Base-by-base conservation (phyloP, 2,329 filamentous ascomycete species). In the Venturia pyrina region DNA sequence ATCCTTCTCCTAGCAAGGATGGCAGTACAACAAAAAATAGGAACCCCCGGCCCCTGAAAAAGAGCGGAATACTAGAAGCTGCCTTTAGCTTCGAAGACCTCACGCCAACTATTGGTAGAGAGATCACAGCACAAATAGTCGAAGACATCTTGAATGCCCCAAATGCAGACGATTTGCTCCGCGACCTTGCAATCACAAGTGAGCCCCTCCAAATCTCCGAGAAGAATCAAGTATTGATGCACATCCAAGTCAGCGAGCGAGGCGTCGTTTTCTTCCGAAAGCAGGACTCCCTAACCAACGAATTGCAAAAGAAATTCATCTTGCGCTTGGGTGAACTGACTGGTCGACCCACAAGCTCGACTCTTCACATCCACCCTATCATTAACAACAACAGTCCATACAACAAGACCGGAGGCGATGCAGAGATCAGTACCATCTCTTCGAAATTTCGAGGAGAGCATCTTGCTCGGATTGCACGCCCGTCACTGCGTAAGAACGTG, bases 221-320 rank as follows among this genome's bases (percentile, higher is more conserved):
- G 43, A 62, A 21, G 41, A 11, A 5, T 3, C 5, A 1, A 43
- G 11, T 8, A 73, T 24, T 8, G 59, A 65, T 24, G 21, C 37
- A 24, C 10, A 15, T 19, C 41, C 21, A 59, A 88, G 87, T 90
- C 69, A 89, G 87, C 1, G 82, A 85, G 67, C 83, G 87, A 0
- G 87, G 87, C 13, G 87, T 90, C 3, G 86, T 89, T 37, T 89
- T 89, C 77, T 88, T 90, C 76, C 83, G 87, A 28, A 81, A 82
- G 40, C 87, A 90, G 68, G 77, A 85, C 70, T 78, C 81, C 71
- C 75, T 89, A 46, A 82, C 80, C 68, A 82, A 88, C 71, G 83
- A 86, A 1, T 79, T 87, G 1, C 86, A 89, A 70, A 90, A 90
- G 76, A 77, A 86, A 65, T 78, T 90, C 0, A 83, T 85, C 44